Evolutionary conservation across 2,329 filamentous ascomycete species (phyloP).

Genomic region (Zymoseptoria ardabiliae): DNA sequence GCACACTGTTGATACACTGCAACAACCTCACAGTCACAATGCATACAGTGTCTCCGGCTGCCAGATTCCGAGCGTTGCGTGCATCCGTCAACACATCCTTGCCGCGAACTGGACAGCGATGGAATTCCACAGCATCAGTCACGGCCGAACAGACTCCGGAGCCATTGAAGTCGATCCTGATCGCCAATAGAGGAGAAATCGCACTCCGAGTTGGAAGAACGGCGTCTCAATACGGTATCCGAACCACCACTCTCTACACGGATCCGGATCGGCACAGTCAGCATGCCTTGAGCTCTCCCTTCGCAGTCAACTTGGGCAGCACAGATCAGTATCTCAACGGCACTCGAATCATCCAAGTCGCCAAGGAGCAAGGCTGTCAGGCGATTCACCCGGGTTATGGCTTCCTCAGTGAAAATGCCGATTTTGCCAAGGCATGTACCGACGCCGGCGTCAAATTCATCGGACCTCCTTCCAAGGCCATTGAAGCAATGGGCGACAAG

Average conservation of each 20-base stretch:
- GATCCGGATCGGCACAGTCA: conserved; percentile 81
- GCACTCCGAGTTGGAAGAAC: conserved; percentile 87
- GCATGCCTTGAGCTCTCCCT: conserved; percentile 78
- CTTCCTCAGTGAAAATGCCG: conserved; percentile 86
- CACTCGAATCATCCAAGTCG: conserved; percentile 81
- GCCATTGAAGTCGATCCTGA: conserved; percentile 62
- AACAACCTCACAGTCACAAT: neutral
- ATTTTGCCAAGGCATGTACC: conserved; percentile 79
- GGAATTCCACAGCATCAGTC: conserved; percentile 20
- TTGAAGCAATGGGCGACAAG: conserved; percentile 84
- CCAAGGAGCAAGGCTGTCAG: conserved; percentile 77
- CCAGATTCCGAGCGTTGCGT: conserved; percentile 16
- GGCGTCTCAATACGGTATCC: conserved; percentile 79
- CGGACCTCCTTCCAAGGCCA: conserved; percentile 73
- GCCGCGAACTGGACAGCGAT: conserved; percentile 16
- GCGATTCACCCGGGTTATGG: conserved; percentile 96
- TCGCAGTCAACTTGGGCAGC: conserved; percentile 74
- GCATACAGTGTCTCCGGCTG: conserved; percentile 17
- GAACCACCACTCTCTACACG: conserved; percentile 90
- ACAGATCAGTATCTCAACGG: conserved; percentile 87
- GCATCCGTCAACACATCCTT: conserved; percentile 12
- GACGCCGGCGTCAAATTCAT: conserved; percentile 91
- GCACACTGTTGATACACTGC: neutral
- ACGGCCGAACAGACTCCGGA: conserved; percentile 14
- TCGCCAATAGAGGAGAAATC: conserved; percentile 96